Conservation (phyloP, 176 grass and related monocot genomes). For the Miscanthus lutarioriparius region DNA sequence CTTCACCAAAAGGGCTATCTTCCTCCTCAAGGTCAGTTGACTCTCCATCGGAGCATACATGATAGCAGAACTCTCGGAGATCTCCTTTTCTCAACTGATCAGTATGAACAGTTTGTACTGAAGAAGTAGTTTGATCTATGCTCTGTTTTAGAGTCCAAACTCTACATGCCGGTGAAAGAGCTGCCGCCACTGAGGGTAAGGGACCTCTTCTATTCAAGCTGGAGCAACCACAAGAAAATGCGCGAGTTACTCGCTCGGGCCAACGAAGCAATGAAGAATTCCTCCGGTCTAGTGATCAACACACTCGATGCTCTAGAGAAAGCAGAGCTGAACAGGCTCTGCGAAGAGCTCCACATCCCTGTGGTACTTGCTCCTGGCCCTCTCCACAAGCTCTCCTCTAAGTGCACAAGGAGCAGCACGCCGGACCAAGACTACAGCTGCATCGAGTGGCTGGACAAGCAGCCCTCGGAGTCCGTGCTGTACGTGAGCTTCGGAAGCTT, state of each 20-base stretch:
- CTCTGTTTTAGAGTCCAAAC: not conserved
- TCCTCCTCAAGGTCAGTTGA: constrained; percentile 28
- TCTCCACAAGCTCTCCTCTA: constrained; percentile 36
- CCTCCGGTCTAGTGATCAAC: constrained; percentile 28
- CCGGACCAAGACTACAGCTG: not conserved
- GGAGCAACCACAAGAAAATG: not conserved
- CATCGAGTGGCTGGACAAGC: constrained; percentile 41
- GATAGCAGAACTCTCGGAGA: too few relatives aligned
- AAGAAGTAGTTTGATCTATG: not conserved
- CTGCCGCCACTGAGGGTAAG: constrained; percentile 35
- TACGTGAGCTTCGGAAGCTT: constrained; percentile 58
- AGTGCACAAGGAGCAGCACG: not conserved
- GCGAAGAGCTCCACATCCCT: not conserved
- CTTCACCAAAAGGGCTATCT: constrained; percentile 37
- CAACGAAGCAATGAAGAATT: not conserved
- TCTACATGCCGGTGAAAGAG: constrained; percentile 30
- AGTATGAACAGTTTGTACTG: too few relatives aligned
- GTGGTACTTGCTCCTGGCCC: constrained; percentile 19
- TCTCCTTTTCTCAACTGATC: too few relatives aligned
- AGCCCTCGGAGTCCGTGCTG: not conserved
- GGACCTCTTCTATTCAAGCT: constrained; percentile 16
- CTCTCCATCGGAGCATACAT: not conserved
- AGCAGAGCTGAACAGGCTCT: constrained; percentile 23
- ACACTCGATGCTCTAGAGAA: constrained; percentile 11
- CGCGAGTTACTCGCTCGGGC: not conserved